These are phyloP conservation scores for Pouteria glomerata DNA, from an alignment of 148 eudicot genomes.

Conservation along the genomic window DNA sequence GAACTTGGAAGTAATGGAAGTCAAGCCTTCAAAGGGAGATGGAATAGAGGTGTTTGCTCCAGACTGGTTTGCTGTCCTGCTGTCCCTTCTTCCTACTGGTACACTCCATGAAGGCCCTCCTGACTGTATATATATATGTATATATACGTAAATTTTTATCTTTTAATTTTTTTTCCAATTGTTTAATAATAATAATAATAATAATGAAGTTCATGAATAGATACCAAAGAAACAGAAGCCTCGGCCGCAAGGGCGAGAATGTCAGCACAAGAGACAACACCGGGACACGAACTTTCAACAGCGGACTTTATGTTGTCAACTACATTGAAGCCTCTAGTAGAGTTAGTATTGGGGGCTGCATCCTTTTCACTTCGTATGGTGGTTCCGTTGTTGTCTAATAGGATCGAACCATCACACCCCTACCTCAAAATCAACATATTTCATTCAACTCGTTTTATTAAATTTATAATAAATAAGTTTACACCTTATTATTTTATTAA, in stretches of 20 bases:
- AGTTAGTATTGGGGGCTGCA: slow-evolving; percentile 29
- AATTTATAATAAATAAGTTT: too few relatives aligned
- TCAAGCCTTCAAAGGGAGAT: slow-evolving; percentile 15
- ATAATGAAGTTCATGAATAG: too few relatives aligned
- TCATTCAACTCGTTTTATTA: too few relatives aligned
- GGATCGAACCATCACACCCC: slow-evolving; percentile 15
- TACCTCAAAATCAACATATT: not conserved
- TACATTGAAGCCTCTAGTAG: slow-evolving; percentile 30
- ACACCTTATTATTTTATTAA: too few relatives aligned
- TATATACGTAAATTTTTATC: too few relatives aligned
- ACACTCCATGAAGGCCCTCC: slow-evolving; percentile 36
- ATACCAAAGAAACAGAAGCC: slow-evolving; percentile 21
- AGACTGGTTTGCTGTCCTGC: slow-evolving; percentile 24
- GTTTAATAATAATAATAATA: too few relatives aligned
- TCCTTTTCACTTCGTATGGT: slow-evolving; percentile 28
- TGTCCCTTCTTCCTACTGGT: slow-evolving; percentile 29
- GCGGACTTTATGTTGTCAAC: slow-evolving; percentile 34
- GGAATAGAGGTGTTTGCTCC: slow-evolving; percentile 23
- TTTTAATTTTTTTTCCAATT: too few relatives aligned
- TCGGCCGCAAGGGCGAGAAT: slow-evolving; percentile 25
- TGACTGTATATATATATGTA: slow-evolving; percentile 12
- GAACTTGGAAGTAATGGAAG: slow-evolving; percentile 16
- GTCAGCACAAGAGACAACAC: slow-evolving; percentile 38
- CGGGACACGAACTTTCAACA: slow-evolving; percentile 31
- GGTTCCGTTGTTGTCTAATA: slow-evolving; percentile 11